Percentiles rank a stretch among this genome's conserved stretches.
phyloP scores from a whole-genome alignment of 2,329 filamentous ascomycete genomes.

The Aspergillus piperis region DNA sequence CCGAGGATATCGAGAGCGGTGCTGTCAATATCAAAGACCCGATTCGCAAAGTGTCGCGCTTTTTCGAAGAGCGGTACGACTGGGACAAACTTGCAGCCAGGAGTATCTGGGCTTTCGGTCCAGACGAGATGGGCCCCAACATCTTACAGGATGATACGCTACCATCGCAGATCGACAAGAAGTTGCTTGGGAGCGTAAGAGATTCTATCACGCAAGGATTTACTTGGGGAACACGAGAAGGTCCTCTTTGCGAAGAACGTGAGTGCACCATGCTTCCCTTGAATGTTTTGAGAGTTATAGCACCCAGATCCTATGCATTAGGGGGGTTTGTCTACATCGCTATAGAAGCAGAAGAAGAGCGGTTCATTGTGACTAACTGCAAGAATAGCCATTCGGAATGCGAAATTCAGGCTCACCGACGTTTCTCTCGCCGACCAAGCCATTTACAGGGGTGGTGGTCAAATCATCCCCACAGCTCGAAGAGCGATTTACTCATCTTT shows the following conservation, averaged over 20 bases:
- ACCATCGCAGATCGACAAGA: slow-evolving; percentile 92
- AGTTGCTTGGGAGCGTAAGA: slow-evolving; percentile 79
- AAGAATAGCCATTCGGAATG: slow-evolving; percentile 81
- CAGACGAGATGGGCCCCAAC: slow-evolving; percentile 91
- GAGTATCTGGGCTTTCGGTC: slow-evolving; percentile 98
- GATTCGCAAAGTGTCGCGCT: slow-evolving; percentile 88
- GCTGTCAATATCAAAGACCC: slow-evolving; percentile 90
- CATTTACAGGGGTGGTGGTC: slow-evolving; percentile 91
- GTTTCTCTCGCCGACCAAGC: slow-evolving; percentile 82
- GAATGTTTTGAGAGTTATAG: background rate
- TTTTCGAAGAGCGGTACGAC: slow-evolving; percentile 95
- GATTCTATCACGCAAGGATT: slow-evolving; percentile 96
- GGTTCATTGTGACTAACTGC: slow-evolving; percentile 6
- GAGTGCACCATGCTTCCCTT: slow-evolving; percentile 46
- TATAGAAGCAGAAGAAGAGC: background rate
- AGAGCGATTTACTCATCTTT: slow-evolving; percentile 95
- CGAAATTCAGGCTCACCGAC: slow-evolving; percentile 95
- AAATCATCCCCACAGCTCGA: slow-evolving; percentile 93
- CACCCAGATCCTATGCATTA: background rate
- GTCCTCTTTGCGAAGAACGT: slow-evolving; percentile 96
- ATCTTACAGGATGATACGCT: slow-evolving; percentile 96
- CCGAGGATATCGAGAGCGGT: slow-evolving; percentile 89
- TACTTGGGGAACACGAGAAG: slow-evolving; percentile 93
- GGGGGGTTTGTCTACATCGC: background rate
- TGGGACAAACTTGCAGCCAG: slow-evolving; percentile 93